phyloP scores from a whole-genome alignment of 805 yeast species.

The Yarrowia deformans region DNA sequence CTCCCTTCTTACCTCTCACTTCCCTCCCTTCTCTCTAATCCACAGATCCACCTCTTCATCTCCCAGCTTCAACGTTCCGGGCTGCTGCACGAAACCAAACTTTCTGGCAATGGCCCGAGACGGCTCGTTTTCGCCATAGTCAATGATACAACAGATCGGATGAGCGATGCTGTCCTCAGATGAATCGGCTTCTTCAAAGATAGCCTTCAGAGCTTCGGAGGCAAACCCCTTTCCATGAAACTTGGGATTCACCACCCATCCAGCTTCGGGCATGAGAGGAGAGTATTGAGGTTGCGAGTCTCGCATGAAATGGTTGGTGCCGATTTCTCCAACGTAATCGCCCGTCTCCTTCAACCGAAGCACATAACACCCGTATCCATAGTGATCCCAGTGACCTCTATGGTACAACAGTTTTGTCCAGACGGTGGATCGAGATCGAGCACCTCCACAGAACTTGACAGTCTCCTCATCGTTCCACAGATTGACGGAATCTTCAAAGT shows the following conservation, averaged over 20 bases:
- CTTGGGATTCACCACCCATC: constrained; percentile 31
- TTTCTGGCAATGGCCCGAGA: constrained; percentile 11
- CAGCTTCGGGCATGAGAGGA: constrained; percentile 29
- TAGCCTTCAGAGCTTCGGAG: constrained; percentile 6
- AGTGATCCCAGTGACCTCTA: constrained; percentile 21
- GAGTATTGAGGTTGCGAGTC: constrained; percentile 26
- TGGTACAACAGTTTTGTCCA: constrained; percentile 21
- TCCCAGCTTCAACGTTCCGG: constrained; percentile 6
- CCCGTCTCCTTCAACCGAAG: constrained; percentile 11
- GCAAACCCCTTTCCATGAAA: constrained; percentile 15
- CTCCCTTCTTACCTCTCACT: too few species aligned
- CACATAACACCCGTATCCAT: constrained; percentile 21
- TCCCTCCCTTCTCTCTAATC: not conserved
- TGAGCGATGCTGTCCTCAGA: not conserved
- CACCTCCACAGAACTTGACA: constrained; percentile 31
- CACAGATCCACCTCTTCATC: constrained; percentile 10
- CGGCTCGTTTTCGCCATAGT: constrained; percentile 9
- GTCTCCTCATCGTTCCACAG: constrained; percentile 28
- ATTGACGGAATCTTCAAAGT: constrained; percentile 4
- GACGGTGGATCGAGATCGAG: constrained; percentile 14
- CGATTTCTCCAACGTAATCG: constrained; percentile 21
- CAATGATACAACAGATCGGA: constrained; percentile 5
- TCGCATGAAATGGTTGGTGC: constrained; percentile 29
- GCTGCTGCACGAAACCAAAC: constrained; percentile 23
- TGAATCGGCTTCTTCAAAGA: constrained; percentile 5